Conservation (phyloP, 441 rosid species). For the Croton setiger region DNA sequence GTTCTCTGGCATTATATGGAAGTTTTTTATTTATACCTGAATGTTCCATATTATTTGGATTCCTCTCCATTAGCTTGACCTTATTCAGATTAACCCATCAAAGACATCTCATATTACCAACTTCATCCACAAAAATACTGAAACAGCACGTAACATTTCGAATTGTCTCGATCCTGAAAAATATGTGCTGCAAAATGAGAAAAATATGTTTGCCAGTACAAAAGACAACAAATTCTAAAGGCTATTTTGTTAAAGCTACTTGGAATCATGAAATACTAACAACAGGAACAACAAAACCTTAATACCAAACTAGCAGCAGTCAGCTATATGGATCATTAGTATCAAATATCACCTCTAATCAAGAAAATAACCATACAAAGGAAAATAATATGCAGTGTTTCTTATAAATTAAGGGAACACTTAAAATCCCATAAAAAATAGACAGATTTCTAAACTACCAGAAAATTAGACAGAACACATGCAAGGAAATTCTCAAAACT, state of each 20-base stretch:
- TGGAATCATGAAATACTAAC: no score
- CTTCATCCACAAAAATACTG: slow-evolving; percentile 5
- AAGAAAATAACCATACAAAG: no score
- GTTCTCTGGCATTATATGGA: slow-evolving; percentile 41
- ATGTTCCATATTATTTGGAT: slow-evolving; percentile 39
- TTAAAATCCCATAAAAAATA: background rate
- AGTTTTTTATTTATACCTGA: slow-evolving; percentile 36
- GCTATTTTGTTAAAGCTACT: no score
- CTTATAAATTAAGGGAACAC: background rate
- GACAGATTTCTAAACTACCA: background rate
- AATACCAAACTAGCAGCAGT: no score
- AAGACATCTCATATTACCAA: slow-evolving; percentile 4
- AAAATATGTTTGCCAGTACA: no score
- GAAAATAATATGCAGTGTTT: no score
- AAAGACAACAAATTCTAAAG: no score
- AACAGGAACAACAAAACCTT: no score
- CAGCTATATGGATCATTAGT: no score
- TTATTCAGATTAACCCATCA: slow-evolving; percentile 9
- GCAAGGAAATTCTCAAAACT: background rate
- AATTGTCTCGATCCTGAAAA: background rate
- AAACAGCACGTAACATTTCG: background rate
- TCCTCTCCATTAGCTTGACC: slow-evolving; percentile 26
- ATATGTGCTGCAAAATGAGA: no score
- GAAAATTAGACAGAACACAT: background rate
- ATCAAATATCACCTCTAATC: no score